Evolutionary conservation across 805 yeast species (phyloP).

Genomic region (Starmerella bombicola): DNA sequence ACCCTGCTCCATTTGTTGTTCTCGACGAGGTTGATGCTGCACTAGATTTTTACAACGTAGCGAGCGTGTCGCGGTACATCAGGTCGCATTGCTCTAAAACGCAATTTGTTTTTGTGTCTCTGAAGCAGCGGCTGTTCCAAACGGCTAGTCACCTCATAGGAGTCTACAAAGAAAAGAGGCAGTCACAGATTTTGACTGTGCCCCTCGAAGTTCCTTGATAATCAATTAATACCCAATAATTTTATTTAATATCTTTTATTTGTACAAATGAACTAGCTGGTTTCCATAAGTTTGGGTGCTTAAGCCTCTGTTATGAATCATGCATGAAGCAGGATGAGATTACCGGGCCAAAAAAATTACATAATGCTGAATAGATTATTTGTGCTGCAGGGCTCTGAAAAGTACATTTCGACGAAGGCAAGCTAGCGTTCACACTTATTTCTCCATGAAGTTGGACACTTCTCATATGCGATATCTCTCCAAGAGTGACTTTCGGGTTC

Average conservation of each 20-base stretch:
- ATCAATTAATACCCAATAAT: too few species aligned
- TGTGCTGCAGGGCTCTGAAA: too few species aligned
- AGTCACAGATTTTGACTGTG: conserved; percentile 17
- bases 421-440: too few species aligned
- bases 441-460: conserved; percentile 89
- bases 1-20: conserved; percentile 91
- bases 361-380: too few species aligned
- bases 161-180: conserved; percentile 54
- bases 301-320: too few species aligned
- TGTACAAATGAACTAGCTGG: too few species aligned
- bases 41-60: conserved; percentile 77
- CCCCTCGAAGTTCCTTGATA: too few species aligned
- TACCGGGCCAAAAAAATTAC: too few species aligned
- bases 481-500: conserved; percentile 77
- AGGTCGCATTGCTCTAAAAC: conserved; percentile 38
- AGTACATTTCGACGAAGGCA: too few species aligned
- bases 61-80: conserved; percentile 76
- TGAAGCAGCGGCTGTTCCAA: conserved; percentile 78
- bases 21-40: conserved; percentile 98
- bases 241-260: too few species aligned
- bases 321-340: too few species aligned
- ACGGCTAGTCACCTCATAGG: conserved; percentile 86
- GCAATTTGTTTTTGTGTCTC: conserved; percentile 85
- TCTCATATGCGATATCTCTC: conserved; percentile 88
- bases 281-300: too few species aligned